These are phyloP conservation scores for Luvunga scandens DNA, from an alignment of 345 rosid species.

Conservation along the genomic window DNA sequence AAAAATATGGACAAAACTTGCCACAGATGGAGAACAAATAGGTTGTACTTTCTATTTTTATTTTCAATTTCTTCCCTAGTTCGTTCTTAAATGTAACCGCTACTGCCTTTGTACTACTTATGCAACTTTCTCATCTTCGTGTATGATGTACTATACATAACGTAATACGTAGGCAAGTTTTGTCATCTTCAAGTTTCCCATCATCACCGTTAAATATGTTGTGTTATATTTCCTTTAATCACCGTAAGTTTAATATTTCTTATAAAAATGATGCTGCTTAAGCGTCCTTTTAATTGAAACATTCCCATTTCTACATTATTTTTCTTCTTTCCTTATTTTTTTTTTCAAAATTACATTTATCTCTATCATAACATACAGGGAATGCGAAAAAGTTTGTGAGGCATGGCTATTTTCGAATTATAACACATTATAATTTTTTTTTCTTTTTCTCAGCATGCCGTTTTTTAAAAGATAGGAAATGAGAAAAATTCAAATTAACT, in stretches of 20 bases:
- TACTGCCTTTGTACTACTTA: neutral
- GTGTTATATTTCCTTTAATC: neutral
- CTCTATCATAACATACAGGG: conserved; percentile 16
- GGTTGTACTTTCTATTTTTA: conserved; percentile 7
- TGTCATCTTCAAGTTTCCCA: no score
- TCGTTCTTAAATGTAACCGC: conserved; percentile 6
- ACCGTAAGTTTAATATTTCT: no score
- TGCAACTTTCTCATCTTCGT: conserved; percentile 22
- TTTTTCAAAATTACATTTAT: neutral
- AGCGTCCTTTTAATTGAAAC: neutral
- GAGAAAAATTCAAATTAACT: no score
- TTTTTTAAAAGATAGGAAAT: no score
- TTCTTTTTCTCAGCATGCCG: no score
- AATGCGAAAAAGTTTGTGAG: conserved; percentile 6
- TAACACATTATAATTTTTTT: neutral
- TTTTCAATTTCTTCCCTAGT: neutral
- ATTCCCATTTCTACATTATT: neutral
- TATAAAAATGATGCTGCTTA: neutral
- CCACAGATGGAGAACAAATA: conserved; percentile 32
- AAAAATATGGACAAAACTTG: conserved; percentile 20
- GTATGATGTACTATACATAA: no score
- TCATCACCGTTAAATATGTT: neutral
- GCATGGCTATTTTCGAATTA: neutral
- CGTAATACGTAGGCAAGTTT: no score
- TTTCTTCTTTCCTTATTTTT: neutral